Conservation (phyloP, 1,139 yeast species). For the Taphrina deformans region DNA sequence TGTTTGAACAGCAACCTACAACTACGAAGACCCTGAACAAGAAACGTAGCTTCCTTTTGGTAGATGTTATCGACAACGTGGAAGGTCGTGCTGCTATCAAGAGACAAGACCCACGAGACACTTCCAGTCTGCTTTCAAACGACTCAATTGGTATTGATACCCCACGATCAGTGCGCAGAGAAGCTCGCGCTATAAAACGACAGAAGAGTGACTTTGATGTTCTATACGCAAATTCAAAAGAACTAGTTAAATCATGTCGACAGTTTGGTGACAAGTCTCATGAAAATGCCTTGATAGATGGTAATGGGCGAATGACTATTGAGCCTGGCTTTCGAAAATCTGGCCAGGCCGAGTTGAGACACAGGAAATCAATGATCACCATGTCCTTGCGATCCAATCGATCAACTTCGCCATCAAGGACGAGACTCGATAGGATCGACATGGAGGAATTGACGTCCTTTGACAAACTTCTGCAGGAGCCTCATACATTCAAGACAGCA, state of each 20-base stretch:
- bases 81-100: slow-evolving; percentile 21
- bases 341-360: not conserved
- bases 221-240: slow-evolving; percentile 8
- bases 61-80: slow-evolving; percentile 19
- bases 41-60: slow-evolving; percentile 24
- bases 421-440: slow-evolving; percentile 18
- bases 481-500: not conserved
- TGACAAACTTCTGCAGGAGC: slow-evolving; percentile 1
- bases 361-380: slow-evolving; percentile 8
- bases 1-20: not conserved
- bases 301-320: not conserved
- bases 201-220: slow-evolving; percentile 3
- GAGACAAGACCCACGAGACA: not conserved
- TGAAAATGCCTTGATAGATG: not conserved
- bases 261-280: not conserved
- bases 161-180: not conserved
- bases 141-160: not conserved
- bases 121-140: not conserved
- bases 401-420: not conserved
- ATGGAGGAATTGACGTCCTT: slow-evolving; percentile 18
- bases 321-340: not conserved
- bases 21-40: not conserved
- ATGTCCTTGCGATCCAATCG: not conserved
- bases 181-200: not conserved
- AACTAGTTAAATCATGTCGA: not conserved